Evolutionary conservation across 1,139 yeast species (phyloP).

Genomic region (Pichia sp.): DNA sequence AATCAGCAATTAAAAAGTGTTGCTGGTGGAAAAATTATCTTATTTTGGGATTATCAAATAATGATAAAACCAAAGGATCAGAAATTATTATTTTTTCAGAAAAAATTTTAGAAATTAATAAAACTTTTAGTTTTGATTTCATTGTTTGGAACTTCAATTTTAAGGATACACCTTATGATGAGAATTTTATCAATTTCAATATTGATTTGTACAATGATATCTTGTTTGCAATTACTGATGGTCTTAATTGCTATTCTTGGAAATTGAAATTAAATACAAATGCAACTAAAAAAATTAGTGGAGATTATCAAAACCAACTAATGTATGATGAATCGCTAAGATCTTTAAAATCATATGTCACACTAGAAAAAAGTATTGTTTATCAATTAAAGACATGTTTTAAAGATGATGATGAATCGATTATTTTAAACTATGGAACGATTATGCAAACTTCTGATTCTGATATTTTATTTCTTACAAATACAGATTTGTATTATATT

Average conservation of each 20-base stretch:
- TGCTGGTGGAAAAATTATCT: constrained; percentile 30
- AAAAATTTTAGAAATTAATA: constrained; percentile 17
- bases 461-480: constrained; percentile 29
- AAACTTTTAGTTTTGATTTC: constrained; percentile 23
- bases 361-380: constrained; percentile 22
- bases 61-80: constrained; percentile 18
- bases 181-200: constrained; percentile 25
- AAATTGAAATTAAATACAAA: constrained; percentile 16
- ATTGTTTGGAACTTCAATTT: constrained; percentile 30
- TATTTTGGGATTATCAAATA: constrained; percentile 23
- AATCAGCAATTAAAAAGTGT: constrained; percentile 24
- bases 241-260: constrained; percentile 30
- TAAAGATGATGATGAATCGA: constrained; percentile 17
- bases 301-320: constrained; percentile 3
- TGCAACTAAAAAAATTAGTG: constrained; percentile 1
- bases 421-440: constrained; percentile 22
- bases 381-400: constrained; percentile 26
- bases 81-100: constrained; percentile 26
- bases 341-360: constrained; percentile 11
- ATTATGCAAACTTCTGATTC: constrained; percentile 22
- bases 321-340: constrained; percentile 6
- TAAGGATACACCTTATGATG: constrained; percentile 25
- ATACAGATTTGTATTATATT: constrained; percentile 29
- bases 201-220: constrained; percentile 25
- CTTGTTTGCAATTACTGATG: constrained; percentile 28